These are phyloP conservation scores for Anastatica hierochuntica DNA, from an alignment of 345 rosid genomes.

Conservation along the genomic window DNA sequence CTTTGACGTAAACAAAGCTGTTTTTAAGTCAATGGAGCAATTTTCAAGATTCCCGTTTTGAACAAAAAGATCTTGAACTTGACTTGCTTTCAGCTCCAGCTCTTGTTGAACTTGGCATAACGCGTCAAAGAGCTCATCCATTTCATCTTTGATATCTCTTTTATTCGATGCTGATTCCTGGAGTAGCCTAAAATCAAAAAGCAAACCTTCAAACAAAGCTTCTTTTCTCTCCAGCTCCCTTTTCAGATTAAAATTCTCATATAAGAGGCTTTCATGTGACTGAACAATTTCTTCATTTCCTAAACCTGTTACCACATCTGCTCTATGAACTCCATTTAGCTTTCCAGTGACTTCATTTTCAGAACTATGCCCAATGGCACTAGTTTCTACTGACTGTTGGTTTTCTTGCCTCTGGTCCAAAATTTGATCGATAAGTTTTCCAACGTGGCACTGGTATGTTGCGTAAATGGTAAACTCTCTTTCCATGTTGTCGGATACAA, in stretches of 20 bases:
- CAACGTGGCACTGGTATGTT: conserved; percentile 40
- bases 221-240: conserved; percentile 75
- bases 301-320: conserved; percentile 19
- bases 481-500: conserved; percentile 43
- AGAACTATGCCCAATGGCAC: conserved; percentile 12
- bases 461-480: conserved; percentile 43
- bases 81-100: conserved; percentile 52
- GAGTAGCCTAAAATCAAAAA: conserved; percentile 79
- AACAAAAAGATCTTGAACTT: conserved; percentile 47
- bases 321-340: conserved; percentile 1
- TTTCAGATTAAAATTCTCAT: conserved; percentile 50
- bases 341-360: conserved; percentile 17
- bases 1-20: conserved; percentile 37
- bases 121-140: conserved; percentile 40
- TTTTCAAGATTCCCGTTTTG: conserved; percentile 45
- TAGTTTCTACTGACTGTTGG: conserved; percentile 9
- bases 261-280: conserved; percentile 22
- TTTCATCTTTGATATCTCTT: conserved; percentile 64
- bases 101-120: conserved; percentile 47
- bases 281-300: conserved; percentile 23
- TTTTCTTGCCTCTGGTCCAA: conserved; percentile 23
- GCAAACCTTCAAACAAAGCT: conserved; percentile 64
- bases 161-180: conserved; percentile 77
- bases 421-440: conserved; percentile 28
- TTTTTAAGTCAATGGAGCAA: conserved; percentile 39